Evolutionary conservation across 164 flowering plant species (phyloP), one percentile per base, ranked within the genome.

Genomic region (Magnolia kwangsiensis): DNA sequence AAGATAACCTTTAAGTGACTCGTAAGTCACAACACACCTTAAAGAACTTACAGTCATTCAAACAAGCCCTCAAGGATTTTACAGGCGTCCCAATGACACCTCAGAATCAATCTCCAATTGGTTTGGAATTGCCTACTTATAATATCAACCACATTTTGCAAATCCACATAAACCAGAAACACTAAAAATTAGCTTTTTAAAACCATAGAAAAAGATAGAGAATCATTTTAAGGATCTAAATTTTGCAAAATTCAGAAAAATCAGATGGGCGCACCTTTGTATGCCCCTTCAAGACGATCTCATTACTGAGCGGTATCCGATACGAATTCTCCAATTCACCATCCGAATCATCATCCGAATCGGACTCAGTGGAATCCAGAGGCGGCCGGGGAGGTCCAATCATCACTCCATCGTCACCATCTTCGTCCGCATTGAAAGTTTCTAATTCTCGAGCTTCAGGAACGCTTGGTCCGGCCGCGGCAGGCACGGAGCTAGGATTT

Each of bases 221-320:
- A 37, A 37, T 37, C 45, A 37, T 55, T 55, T 55, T 14, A 63
- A 63, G 7, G 24, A 21, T 8, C 8, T 2, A 19, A 18, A 63
- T 5, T 19, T 20, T 8, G 23, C 20, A 64, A 64, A 19, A 19
- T 64, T 64, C 67, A 27, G 29, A 59, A 7, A 20, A 63, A 31
- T 27, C 20, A 8, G 67, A 11, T 23, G 68, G 1, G 0, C 10
- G 14, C 82, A 96, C 99, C 96, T 94, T 96, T 29, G 92, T 74
- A 71, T 96, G 97, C 21, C 98, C 99, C 83, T 94, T 94, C 77
- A 96, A 84, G 49, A 92, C 90, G 81, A 96, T 94, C 83, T 94
- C 97, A 77, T 96, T 96, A 71, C 96, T 92, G 61, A 85, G 68
- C 1, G 99, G 99, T 73, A 96, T 90, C 82, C 90, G 82, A 75